A percentile compares a stretch with the other conserved stretches of the same genome.
phyloP scores from a whole-genome alignment of 2,329 filamentous ascomycete genomes.

The Claviceps monticola region DNA sequence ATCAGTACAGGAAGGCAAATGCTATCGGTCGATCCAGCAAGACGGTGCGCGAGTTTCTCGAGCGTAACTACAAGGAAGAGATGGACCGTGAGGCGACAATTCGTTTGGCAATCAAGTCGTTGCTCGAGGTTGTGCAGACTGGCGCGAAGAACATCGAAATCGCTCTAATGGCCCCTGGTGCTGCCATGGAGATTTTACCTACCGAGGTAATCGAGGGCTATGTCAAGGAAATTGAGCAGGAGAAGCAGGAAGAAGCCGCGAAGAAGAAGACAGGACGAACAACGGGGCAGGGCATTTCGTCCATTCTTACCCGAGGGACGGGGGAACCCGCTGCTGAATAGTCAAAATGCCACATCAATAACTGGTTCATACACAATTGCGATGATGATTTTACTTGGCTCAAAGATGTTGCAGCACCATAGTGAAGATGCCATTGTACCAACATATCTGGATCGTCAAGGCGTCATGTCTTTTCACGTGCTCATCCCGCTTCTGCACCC shows the following conservation, averaged over 20 bases:
- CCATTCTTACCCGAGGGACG: conserved; percentile 56
- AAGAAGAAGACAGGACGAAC: conserved; percentile 84
- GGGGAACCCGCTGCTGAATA: conserved; percentile 26
- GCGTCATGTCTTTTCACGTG: not conserved
- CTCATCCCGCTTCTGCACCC: not conserved
- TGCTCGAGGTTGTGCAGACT: conserved; percentile 95
- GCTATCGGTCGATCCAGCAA: conserved; percentile 97
- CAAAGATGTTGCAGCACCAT: conserved; percentile 11
- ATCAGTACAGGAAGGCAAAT: conserved; percentile 75
- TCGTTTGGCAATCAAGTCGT: conserved; percentile 92
- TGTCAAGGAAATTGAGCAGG: conserved; percentile 97
- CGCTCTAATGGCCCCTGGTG: conserved; percentile 89
- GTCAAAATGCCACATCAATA: conserved; percentile 4
- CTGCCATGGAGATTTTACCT: conserved; percentile 82
- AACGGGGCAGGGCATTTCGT: conserved; percentile 54
- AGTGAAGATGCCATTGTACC: conserved; percentile 21
- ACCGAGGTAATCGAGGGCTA: conserved; percentile 94
- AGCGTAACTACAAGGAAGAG: conserved; percentile 95
- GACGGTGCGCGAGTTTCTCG: conserved; percentile 95
- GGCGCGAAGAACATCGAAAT: conserved; percentile 99
- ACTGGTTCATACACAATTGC: not conserved
- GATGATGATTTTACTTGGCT: not conserved
- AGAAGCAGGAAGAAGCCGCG: conserved; percentile 97
- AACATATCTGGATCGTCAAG: conserved; percentile 15
- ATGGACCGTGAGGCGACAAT: conserved; percentile 96